Conservation (phyloP, 495 filamentous ascomycete species). For the Staphylotrichum longicolle region DNA sequence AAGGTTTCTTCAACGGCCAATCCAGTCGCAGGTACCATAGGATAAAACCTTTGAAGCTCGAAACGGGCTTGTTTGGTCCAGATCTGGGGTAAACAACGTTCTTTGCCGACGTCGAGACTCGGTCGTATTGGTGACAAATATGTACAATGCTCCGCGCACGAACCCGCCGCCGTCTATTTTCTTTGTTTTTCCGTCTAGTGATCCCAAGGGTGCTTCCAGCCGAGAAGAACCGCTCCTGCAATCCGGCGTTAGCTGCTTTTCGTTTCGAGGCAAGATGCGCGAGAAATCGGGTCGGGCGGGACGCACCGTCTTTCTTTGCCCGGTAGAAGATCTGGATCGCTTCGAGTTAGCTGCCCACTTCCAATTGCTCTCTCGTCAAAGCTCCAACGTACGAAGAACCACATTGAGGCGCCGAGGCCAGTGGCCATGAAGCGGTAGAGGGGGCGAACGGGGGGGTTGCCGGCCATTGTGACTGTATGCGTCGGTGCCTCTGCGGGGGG, state of each 20-base stretch:
- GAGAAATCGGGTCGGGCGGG: constrained; percentile 1
- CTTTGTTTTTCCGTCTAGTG: constrained; percentile 55
- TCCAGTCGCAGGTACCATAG: no score
- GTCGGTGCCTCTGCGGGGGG: constrained; percentile 10
- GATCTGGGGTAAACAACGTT: no score
- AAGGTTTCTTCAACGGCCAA: no score
- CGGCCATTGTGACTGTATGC: constrained; percentile 29
- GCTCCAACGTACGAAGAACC: constrained; percentile 82
- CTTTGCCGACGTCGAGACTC: no score
- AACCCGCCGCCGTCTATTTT: constrained; percentile 8
- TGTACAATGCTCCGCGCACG: constrained; percentile 22
- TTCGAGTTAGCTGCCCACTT: background rate
- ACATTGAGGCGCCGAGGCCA: constrained; percentile 91
- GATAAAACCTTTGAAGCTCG: no score
- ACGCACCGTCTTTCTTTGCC: constrained; percentile 81
- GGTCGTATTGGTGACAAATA: constrained; percentile 7
- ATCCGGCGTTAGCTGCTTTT: constrained; percentile 14
- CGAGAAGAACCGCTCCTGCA: constrained; percentile 69
- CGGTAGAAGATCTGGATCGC: constrained; percentile 79
- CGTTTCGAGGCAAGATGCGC: constrained; percentile 1
- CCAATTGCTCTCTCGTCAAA: background rate
- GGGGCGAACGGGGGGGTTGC: constrained; percentile 37
- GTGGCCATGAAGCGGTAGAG: constrained; percentile 84
- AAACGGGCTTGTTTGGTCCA: no score
- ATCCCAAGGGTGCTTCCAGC: constrained; percentile 98